These are phyloP conservation scores for Fusarium abutilonis DNA, from an alignment of 2,329 filamentous ascomycete genomes.

Conservation along the genomic window DNA sequence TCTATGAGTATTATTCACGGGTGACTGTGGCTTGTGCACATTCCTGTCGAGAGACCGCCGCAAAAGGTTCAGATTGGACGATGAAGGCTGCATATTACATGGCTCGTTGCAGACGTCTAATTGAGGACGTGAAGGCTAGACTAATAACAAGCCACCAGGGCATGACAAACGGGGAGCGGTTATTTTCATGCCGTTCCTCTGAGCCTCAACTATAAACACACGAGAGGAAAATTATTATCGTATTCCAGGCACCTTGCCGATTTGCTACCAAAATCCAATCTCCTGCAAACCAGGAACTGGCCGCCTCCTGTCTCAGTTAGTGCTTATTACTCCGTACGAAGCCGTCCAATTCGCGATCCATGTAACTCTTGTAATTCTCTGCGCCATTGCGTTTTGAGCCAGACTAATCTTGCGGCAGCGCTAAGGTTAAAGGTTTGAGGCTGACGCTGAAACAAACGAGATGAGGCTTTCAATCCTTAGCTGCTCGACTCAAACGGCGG, in stretches of 20 bases:
- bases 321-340: constrained; percentile 13
- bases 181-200: neutral
- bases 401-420: constrained; percentile 11
- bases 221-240: constrained; percentile 10
- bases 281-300: constrained; percentile 7
- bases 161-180: too few relatives aligned
- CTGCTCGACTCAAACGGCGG: constrained; percentile 12
- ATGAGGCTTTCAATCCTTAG: constrained; percentile 8
- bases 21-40: too few relatives aligned
- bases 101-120: too few relatives aligned
- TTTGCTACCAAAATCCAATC: constrained; percentile 15
- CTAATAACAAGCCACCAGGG: too few relatives aligned
- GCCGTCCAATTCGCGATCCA: constrained; percentile 12
- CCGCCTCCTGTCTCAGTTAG: constrained; percentile 14
- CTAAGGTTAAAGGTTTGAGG: constrained; percentile 18
- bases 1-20: too few relatives aligned
- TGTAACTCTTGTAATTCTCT: constrained; percentile 48
- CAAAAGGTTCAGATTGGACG: too few relatives aligned
- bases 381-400: constrained; percentile 31
- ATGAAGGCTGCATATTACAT: too few relatives aligned
- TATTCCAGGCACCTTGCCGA: constrained; percentile 13
- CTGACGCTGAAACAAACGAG: constrained; percentile 30
- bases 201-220: neutral
- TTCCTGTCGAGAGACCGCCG: too few relatives aligned
- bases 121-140: too few relatives aligned